Base-by-base conservation (phyloP, 2,329 filamentous ascomycete genomes). In the Colletotrichum sp. region DNA sequence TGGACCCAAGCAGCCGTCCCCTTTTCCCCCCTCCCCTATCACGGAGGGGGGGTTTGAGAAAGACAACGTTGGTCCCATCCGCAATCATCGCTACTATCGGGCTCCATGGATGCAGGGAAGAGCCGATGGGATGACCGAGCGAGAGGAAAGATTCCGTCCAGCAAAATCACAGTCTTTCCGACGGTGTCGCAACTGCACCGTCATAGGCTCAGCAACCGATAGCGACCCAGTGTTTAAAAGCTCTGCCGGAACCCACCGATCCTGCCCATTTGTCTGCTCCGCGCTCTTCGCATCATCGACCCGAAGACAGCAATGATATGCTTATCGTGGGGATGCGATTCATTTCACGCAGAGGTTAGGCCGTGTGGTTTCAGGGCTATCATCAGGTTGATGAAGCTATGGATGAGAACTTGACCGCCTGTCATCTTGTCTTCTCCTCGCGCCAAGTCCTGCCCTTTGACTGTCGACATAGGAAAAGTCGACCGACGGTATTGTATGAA, bases 1-100 rank as follows among this genome's bases (percentile, higher is more conserved):
- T 21, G 9, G 2, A 8, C 12, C 13, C 38, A n/a, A 32, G 63
- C 38, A 26, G 24, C n/a, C 36, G 8, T 32, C 70, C 38, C 57
- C 71, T 28, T 26, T 60, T 43, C 30, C 24, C 32, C n/a, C 57
- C n/a, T 21, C 24, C 38, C 8, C n/a, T 21, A 52, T 52, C 32
- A 26, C 38, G 34, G 18, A 24, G 34, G 30, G 63, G 16, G 26
- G 13, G 64, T 73, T 58, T 24, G 32, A 73, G 34, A 65, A 52
- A 64, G 57, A 52, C 32, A 65, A 18, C 13, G 5, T 24, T 26
- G 57, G 30, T 48, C 43, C 73, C 57, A 73, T 69, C 32, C 10
- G 36, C 21, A 36, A 52, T 52, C 7, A 5, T 24, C 38, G 24
- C 30, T 36, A 64, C 64, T 66, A 30, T 57, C 63, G 26, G 26